Conservation (phyloP, 1,139 yeast genomes). For the Yamadazyma atmosphaerica region DNA sequence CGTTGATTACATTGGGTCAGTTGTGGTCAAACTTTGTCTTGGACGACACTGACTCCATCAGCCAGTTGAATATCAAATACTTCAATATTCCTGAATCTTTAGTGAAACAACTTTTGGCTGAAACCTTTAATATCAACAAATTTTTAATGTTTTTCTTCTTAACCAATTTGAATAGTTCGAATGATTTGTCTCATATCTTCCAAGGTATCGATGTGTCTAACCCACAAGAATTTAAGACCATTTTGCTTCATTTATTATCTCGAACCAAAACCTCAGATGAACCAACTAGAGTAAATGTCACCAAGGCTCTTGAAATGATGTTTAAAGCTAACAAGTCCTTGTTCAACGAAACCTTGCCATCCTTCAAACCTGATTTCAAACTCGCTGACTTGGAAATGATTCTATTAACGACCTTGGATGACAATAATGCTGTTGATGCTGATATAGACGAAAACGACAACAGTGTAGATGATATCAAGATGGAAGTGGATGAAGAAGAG, state of each 20-base stretch:
- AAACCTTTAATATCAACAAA: conserved; percentile 31
- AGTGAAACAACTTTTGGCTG: conserved; percentile 19
- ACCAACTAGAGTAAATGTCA: conserved; percentile 28
- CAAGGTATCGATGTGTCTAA: conserved; percentile 21
- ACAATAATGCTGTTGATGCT: conserved; percentile 19
- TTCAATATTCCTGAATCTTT: conserved; percentile 10
- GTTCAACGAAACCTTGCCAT: conserved; percentile 42
- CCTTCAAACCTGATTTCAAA: conserved; percentile 27
- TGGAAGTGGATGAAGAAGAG: conserved; percentile 3
- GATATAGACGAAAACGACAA: conserved; percentile 19
- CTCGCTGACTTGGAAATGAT: conserved; percentile 65
- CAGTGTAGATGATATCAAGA: conserved; percentile 5
- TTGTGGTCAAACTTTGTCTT: conserved; percentile 36
- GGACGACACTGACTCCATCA: conserved; percentile 11
- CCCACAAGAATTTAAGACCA: conserved; percentile 21
- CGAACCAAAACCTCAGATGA: conserved; percentile 21
- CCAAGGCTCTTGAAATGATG: conserved; percentile 47
- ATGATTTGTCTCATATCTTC: conserved; percentile 23
- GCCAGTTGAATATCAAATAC: conserved; percentile 4
- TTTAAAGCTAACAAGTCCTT: conserved; percentile 36
- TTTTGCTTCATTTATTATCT: conserved; percentile 25
- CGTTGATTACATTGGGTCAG: conserved; percentile 43
- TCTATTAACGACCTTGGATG: conserved; percentile 59
- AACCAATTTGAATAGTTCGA: conserved; percentile 17
- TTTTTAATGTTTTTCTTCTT: conserved; percentile 31